Base-by-base conservation (phyloP, 108 stramenopile species). In the Nannochloropsis salina region DNA sequence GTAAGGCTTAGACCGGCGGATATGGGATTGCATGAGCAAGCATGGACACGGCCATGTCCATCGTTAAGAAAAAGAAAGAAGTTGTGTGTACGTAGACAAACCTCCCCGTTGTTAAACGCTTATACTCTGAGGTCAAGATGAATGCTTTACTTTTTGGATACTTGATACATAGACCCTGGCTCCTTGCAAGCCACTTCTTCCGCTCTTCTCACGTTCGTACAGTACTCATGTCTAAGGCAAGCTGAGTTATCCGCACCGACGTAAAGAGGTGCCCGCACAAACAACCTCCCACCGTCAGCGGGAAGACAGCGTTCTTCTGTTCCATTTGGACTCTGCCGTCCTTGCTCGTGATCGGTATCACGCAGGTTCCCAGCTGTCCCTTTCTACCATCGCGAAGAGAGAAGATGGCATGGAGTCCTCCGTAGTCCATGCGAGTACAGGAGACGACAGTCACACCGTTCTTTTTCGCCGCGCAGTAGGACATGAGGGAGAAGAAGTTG, bases 351-450 rank as follows among this genome's bases (percentile, higher is more conserved):
- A 74, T 74, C 8, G 61, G n/a, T n/a, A 74, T 74, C 0, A 4
- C 61, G n/a, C 61, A 74, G 15, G 61, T n/a, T n/a, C 61, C 61
- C 4, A 74, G n/a, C 8, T 8, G 61, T n/a, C 61, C 4, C 15
- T n/a, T 15, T n/a, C 4, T 74, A 15, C 61, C 3, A 6, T 74
- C 61, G 15, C 61, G 15, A 15, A 74, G 2, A 74, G 61, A n/a
- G 8, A 74, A 74, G n/a, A 74, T 74, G 15, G 61, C 61, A 51
- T 51, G 47, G 12, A 51, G 47, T 15, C 47, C 47, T 51, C 47
- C 47, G 61, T n/a, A 74, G n/a, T 74, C 61, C 61, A 74, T 74
- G 15, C 61, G 61, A 74, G 61, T n/a, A 74, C 61, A 74, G n/a
- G 8, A 74, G 3, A 74, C 61, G n/a, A 74, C n/a, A 15, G 61